These are phyloP conservation scores for Leccinum arenicola DNA, from an alignment of 768 basidiomycete genomes.

Conservation along the genomic window DNA sequence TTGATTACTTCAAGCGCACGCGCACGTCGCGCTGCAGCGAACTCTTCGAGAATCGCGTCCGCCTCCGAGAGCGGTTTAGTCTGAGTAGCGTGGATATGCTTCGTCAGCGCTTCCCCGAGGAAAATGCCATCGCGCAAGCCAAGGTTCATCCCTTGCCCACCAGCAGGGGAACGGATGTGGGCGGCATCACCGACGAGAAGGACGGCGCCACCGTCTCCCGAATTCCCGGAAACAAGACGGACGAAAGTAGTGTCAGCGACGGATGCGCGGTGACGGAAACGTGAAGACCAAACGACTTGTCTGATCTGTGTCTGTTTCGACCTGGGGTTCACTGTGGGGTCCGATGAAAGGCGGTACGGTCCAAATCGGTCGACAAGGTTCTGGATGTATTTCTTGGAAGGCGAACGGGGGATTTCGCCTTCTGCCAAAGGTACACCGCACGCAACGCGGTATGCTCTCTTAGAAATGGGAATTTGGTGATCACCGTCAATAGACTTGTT, in stretches of 20 bases:
- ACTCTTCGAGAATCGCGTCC: constrained; percentile 35
- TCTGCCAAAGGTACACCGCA: constrained; percentile 35
- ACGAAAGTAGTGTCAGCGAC: constrained; percentile 40
- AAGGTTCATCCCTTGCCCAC: constrained; percentile 59
- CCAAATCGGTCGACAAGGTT: constrained; percentile 40
- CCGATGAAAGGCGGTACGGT: constrained; percentile 33
- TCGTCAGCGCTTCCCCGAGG: constrained; percentile 41
- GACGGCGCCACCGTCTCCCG: constrained; percentile 15
- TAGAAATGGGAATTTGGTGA: constrained; percentile 4
- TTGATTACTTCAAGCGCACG: constrained; percentile 42
- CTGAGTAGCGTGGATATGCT: constrained; percentile 29
- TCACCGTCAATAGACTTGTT: constrained; percentile 10
- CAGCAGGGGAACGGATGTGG: constrained; percentile 50
- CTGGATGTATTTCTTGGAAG: constrained; percentile 43
- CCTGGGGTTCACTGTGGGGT: constrained; percentile 32
- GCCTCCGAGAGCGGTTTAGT: constrained; percentile 7
- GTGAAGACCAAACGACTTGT: constrained; percentile 42
- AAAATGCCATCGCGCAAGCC: constrained; percentile 51
- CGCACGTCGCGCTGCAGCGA: constrained; percentile 35
- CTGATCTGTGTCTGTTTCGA: constrained; percentile 32
- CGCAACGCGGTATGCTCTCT: constrained; percentile 38
- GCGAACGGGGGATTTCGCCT: constrained; percentile 36
- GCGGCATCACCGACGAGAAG: constrained; percentile 47
- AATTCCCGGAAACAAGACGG: constrained; percentile 21
- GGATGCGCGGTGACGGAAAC: constrained; percentile 44